These are phyloP conservation scores for Lichtheimia ornata DNA, from an alignment of 371 early-diverging fungal genomes.

Conservation along the genomic window DNA sequence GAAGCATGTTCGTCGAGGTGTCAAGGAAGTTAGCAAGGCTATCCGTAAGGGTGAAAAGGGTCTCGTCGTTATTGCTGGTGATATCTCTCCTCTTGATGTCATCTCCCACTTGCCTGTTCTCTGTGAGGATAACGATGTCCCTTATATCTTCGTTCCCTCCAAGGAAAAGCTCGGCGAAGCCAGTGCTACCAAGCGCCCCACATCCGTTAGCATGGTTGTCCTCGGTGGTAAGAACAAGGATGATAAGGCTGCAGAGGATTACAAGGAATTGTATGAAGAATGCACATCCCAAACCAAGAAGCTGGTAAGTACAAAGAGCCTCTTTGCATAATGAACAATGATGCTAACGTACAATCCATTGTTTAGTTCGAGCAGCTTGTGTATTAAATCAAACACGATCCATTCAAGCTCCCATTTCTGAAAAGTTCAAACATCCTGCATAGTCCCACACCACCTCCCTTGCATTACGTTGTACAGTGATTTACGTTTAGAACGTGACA, in stretches of 20 bases:
- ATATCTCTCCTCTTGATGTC: constrained; percentile 97
- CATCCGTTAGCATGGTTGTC: constrained; percentile 89
- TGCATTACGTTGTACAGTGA: too few species aligned
- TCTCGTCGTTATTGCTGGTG: constrained; percentile 93
- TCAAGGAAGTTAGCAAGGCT: constrained; percentile 97
- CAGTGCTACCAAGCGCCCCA: constrained; percentile 93
- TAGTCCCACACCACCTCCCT: too few species aligned
- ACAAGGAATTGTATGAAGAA: constrained; percentile 83
- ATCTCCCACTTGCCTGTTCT: constrained; percentile 97
- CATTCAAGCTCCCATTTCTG: too few species aligned
- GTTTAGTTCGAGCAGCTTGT: constrained; percentile 8
- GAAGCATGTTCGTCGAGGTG: constrained; percentile 92
- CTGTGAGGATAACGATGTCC: constrained; percentile 91
- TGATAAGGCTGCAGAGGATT: constrained; percentile 69
- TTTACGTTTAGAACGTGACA: too few species aligned
- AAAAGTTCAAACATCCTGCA: too few species aligned
- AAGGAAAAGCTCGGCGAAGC: constrained; percentile 93
- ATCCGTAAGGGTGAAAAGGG: constrained; percentile 96
- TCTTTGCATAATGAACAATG: background rate
- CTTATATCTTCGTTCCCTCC: constrained; percentile 92
- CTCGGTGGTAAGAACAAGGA: constrained; percentile 77
- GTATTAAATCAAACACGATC: constrained; percentile 4
- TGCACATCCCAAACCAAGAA: constrained; percentile 69
- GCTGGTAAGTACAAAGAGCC: constrained; percentile 47
- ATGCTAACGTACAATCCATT: background rate